These are phyloP conservation scores for Penicillium verhagenii DNA, from an alignment of 495 filamentous ascomycete genomes.

Conservation along the genomic window DNA sequence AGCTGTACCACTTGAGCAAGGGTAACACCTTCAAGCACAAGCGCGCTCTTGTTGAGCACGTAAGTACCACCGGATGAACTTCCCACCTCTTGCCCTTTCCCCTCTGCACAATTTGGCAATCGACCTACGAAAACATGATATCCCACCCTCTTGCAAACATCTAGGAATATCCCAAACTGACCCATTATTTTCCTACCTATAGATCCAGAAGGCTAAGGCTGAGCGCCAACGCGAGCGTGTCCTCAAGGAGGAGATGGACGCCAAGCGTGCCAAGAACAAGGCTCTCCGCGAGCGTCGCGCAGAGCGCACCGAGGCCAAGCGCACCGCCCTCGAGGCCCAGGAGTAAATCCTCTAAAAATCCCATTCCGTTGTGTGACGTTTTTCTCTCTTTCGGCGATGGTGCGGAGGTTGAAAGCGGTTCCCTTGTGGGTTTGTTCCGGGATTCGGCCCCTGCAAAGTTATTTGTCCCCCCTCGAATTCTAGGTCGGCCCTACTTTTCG, in stretches of 20 bases:
- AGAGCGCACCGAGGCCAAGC: conserved; percentile 86
- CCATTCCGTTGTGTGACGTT: conserved; percentile 35
- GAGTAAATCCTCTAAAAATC: conserved; percentile 50
- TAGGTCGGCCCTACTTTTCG: conserved; percentile 26
- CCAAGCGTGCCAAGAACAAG: conserved; percentile 99
- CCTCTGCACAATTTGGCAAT: not conserved
- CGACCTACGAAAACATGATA: not conserved
- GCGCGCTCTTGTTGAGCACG: conserved; percentile 98
- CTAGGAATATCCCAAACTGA: conserved; percentile 19
- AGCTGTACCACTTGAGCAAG: conserved; percentile 99
- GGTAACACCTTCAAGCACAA: conserved; percentile 99
- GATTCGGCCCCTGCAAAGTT: conserved; percentile 17
- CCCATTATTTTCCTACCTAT: conserved; percentile 25
- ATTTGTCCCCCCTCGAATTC: conserved; percentile 21
- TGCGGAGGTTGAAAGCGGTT: conserved; percentile 44
- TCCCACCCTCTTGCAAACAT: not conserved
- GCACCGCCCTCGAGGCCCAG: conserved; percentile 75
- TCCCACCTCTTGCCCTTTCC: not conserved
- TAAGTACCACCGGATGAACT: conserved; percentile 55
- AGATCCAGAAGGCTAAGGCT: conserved; percentile 99
- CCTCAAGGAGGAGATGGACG: conserved; percentile 99
- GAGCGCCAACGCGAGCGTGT: conserved; percentile 92
- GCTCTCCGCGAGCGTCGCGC: conserved; percentile 94
- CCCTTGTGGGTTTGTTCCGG: conserved; percentile 22
- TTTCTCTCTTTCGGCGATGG: conserved; percentile 39